Percentiles rank a stretch among this genome's conserved stretches.
phyloP scores from a whole-genome alignment of 805 yeast genomes.

The Nadsonia fulvescens region DNA sequence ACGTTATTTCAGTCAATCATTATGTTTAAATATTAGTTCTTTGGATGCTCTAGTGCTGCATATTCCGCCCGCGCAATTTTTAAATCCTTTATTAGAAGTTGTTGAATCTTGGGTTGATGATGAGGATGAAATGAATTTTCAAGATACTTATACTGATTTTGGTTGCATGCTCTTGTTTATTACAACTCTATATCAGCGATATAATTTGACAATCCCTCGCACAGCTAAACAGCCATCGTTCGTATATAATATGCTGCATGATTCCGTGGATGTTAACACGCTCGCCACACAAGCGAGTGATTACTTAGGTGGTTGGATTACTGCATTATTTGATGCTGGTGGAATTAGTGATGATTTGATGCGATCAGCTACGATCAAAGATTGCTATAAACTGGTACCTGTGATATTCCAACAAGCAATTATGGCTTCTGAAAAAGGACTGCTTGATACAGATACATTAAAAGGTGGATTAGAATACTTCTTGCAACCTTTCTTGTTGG shows the following conservation, averaged over 20 bases:
- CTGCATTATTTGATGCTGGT: constrained; percentile 61
- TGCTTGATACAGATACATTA: constrained; percentile 40
- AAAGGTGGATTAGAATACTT: constrained; percentile 76
- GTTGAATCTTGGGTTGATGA: constrained; percentile 32
- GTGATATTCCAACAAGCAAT: constrained; percentile 57
- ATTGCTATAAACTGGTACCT: constrained; percentile 53
- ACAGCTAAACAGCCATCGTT: too few species aligned
- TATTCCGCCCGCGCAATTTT: constrained; percentile 25
- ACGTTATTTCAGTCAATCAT: constrained; percentile 32
- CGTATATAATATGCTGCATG: constrained; percentile 4
- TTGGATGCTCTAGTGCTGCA: constrained; percentile 28
- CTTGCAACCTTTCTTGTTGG: constrained; percentile 56
- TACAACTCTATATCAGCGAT: constrained; percentile 23
- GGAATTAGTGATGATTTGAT: constrained; percentile 78
- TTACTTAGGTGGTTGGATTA: constrained; percentile 51
- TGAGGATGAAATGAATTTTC: constrained; percentile 41
- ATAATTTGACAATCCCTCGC: constrained; percentile 14
- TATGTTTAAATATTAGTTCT: constrained; percentile 26
- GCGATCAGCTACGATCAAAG: constrained; percentile 44
- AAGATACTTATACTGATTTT: constrained; percentile 50
- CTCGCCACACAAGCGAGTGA: constrained; percentile 13
- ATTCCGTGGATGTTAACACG: constrained; percentile 8
- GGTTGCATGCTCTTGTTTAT: constrained; percentile 40
- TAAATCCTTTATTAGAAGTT: constrained; percentile 30
- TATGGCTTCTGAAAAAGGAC: constrained; percentile 34